phyloP scores from a whole-genome alignment of 2,329 filamentous ascomycete species.

The Purpureocillium lavendulum region DNA sequence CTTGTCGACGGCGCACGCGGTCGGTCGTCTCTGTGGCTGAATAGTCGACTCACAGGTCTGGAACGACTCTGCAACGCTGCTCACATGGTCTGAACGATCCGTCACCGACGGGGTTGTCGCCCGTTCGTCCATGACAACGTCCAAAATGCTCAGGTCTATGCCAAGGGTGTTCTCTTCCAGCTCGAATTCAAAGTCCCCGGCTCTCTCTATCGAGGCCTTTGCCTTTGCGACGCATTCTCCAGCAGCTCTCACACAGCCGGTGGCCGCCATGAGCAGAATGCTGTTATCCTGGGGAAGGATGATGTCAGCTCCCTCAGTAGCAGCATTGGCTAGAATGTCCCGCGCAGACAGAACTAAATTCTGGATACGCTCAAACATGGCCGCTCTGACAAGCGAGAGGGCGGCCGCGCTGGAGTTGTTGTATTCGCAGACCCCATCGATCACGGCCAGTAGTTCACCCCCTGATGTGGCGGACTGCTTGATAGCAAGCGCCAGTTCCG shows the following conservation, averaged over 20 bases:
- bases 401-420: conserved; percentile 59
- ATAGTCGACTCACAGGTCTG: conserved; percentile 27
- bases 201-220: conserved; percentile 74
- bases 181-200: conserved; percentile 87
- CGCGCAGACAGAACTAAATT: conserved; percentile 74
- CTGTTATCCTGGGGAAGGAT: conserved; percentile 75
- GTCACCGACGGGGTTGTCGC: conserved; percentile 21
- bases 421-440: conserved; percentile 75
- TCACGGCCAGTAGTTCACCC: conserved; percentile 66
- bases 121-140: conserved; percentile 28
- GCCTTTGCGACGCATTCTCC: conserved; percentile 88
- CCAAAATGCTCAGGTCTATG: conserved; percentile 45
- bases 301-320: conserved; percentile 65
- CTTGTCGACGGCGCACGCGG: conserved; percentile 49
- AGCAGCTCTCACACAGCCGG: conserved; percentile 79
- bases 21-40: conserved; percentile 26
- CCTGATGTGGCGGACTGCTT: conserved; percentile 78
- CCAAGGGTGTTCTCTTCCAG: conserved; percentile 49
- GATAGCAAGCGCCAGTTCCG: conserved; percentile 74
- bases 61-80: conserved; percentile 30
- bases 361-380: conserved; percentile 73
- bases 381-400: conserved; percentile 59
- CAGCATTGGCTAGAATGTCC: conserved; percentile 64
- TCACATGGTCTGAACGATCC: conserved; percentile 27
- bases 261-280: conserved; percentile 68